Evolutionary conservation across 306 rosid species (phyloP).

Genomic region (Vicia faba): DNA sequence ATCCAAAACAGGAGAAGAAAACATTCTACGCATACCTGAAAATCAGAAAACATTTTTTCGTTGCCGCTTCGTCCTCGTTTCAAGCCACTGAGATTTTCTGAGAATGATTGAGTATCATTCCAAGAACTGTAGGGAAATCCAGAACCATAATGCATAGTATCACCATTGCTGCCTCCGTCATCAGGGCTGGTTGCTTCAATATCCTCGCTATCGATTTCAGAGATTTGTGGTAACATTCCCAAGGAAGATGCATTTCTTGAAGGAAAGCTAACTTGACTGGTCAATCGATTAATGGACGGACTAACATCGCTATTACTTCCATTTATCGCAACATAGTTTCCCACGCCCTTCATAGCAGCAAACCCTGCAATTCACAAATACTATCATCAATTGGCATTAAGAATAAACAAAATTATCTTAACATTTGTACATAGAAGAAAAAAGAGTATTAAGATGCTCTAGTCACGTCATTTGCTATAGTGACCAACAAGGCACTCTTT

Average conservation of each 20-base stretch:
- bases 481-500: no score
- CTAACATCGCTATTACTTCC: constrained; percentile 46
- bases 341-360: constrained; percentile 48
- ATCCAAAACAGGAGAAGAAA: background rate
- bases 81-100: constrained; percentile 47
- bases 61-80: constrained; percentile 57
- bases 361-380: constrained; percentile 50
- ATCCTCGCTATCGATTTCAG: constrained; percentile 57
- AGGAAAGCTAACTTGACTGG: constrained; percentile 58
- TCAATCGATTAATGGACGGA: constrained; percentile 57
- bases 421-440: no score
- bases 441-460: no score
- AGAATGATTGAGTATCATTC: constrained; percentile 56
- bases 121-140: constrained; percentile 63
- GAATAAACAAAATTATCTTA: background rate
- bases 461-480: background rate
- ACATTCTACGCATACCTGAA: constrained; percentile 56
- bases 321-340: constrained; percentile 46
- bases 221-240: constrained; percentile 67
- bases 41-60: constrained; percentile 51
- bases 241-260: constrained; percentile 53
- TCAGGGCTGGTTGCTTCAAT: constrained; percentile 48
- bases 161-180: constrained; percentile 45
- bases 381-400: constrained; percentile 29
- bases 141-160: constrained; percentile 43